Percentiles rank a stretch among this genome's conserved stretches.
Evolutionary conservation across 2,329 filamentous ascomycete species (phyloP).

Genomic region (Beauveria asiatica): DNA sequence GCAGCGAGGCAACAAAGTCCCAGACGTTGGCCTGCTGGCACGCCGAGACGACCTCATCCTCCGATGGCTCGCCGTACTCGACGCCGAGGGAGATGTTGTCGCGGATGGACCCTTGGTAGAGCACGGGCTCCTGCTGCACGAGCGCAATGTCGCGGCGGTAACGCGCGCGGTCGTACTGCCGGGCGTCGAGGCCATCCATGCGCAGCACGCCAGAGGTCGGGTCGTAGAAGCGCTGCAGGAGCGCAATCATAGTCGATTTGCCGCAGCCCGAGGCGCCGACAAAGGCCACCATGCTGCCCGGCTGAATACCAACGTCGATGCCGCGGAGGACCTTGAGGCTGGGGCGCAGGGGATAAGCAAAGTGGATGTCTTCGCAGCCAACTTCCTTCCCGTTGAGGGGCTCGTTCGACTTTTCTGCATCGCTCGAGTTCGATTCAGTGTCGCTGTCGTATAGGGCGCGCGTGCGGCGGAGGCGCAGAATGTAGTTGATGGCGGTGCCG

Average conservation of each 20-base stretch:
- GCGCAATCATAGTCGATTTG: constrained; percentile 51
- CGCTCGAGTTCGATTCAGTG: constrained; percentile 12
- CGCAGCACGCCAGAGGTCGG: constrained; percentile 23
- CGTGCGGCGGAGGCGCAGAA: constrained; percentile 31
- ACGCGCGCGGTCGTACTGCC: constrained; percentile 19
- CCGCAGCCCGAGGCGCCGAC: constrained; percentile 51
- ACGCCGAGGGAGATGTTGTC: constrained; percentile 47
- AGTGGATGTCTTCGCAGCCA: constrained; percentile 43
- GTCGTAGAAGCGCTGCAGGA: constrained; percentile 38
- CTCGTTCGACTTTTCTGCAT: constrained; percentile 6
- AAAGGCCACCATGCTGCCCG: constrained; percentile 43
- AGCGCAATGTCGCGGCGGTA: constrained; percentile 30
- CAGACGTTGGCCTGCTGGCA: constrained; percentile 47
- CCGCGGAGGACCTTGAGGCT: constrained; percentile 28
- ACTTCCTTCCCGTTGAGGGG: constrained; percentile 26
- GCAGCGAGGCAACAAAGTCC: constrained; percentile 46
- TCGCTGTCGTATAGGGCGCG: constrained; percentile 23
- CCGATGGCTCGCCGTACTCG: constrained; percentile 21
- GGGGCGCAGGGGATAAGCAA: constrained; percentile 45
- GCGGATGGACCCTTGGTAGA: constrained; percentile 43
- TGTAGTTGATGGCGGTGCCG: constrained; percentile 38
- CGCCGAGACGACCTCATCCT: constrained; percentile 37
- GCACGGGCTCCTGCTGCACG: constrained; percentile 33
- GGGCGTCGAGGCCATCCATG: constrained; percentile 23
- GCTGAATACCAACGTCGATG: constrained; percentile 31